Percentiles rank a stretch among this genome's conserved stretches.
These are phyloP conservation scores for Triticum aestivum DNA, from an alignment of 176 grass and related monocot species.

Conservation along the genomic window IWGSC_CS_RefSeq_v2.1 NC_057808.1:7545741-7546240, in stretches of 20 bases:
- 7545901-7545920: neutral
- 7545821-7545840: neutral
- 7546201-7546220: neutral
- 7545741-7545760: neutral
- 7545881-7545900: conserved; percentile 36
- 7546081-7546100: neutral
- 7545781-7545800: neutral
- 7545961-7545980: conserved; percentile 41
- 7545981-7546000: conserved; percentile 31
- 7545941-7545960: neutral
- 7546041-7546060: conserved; percentile 24
- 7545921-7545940: neutral
- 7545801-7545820: neutral
- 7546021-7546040: neutral
- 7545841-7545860: neutral
- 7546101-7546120: neutral
- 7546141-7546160: conserved; percentile 1
- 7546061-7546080: conserved; percentile 30
- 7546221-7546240: neutral
- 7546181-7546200: neutral
- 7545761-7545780: neutral
- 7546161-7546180: conserved; percentile 6
- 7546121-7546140: neutral
- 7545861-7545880: neutral
- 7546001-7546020: neutral